phyloP scores from a whole-genome alignment of 2,329 filamentous ascomycete species.

The Thielaviopsis ethacetica region DNA sequence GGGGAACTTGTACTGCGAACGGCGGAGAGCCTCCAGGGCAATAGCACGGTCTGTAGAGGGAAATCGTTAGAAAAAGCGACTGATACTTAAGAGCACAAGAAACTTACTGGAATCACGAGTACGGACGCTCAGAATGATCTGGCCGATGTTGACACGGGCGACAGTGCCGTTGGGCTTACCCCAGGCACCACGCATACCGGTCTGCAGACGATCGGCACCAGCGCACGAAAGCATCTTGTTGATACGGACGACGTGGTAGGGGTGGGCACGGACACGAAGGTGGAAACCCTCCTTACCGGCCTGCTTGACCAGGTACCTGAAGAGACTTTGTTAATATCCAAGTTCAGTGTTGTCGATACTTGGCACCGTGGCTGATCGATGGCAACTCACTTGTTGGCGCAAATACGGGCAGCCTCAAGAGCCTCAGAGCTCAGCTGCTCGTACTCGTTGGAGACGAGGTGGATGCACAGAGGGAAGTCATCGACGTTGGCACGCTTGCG shows the following conservation, averaged over 20 bases:
- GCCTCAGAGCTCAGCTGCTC: conserved; percentile 99
- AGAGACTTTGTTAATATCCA: neutral
- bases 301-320: conserved; percentile 51
- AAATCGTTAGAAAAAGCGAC: neutral
- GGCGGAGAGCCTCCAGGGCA: conserved; percentile 96
- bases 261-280: conserved; percentile 74
- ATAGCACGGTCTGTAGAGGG: conserved; percentile 53
- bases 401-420: conserved; percentile 98
- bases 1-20: conserved; percentile 99
- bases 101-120: conserved; percentile 79
- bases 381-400: conserved; percentile 71
- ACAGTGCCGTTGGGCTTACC: conserved; percentile 98
- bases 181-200: conserved; percentile 99
- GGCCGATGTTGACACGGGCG: conserved; percentile 99
- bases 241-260: conserved; percentile 99
- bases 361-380: neutral
- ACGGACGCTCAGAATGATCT: conserved; percentile 94
- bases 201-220: conserved; percentile 99
- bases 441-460: conserved; percentile 99
- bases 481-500: conserved; percentile 98
- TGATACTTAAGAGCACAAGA: neutral
- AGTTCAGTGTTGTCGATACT: neutral
- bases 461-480: conserved; percentile 98
- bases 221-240: conserved; percentile 99
- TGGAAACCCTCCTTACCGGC: conserved; percentile 60